These are phyloP conservation scores for Colletotrichum viniferum DNA, from an alignment of 2,329 filamentous ascomycete genomes.

Conservation along the genomic window DNA sequence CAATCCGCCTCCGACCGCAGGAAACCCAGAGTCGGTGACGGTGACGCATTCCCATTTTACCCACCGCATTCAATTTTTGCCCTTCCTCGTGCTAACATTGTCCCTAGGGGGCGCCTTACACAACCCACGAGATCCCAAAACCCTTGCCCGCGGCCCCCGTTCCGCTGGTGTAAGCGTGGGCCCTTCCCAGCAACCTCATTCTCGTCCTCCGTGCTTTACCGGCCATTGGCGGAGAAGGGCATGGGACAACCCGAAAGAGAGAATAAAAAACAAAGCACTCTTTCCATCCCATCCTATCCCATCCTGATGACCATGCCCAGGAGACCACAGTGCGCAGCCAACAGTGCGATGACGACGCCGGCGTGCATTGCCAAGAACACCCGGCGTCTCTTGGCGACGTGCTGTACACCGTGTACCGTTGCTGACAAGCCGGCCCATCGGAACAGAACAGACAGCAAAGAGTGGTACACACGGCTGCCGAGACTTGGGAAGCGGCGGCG, in stretches of 20 bases:
- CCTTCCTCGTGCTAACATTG: not conserved
- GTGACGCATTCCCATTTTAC: not conserved
- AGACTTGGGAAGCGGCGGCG: not conserved
- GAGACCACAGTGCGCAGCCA: not conserved
- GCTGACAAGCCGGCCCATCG: conserved; percentile 2
- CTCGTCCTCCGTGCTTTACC: not conserved
- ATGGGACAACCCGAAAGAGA: not conserved
- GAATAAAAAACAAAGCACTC: not conserved
- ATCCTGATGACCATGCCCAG: not conserved
- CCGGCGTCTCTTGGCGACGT: conserved; percentile 6
- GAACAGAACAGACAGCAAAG: not conserved
- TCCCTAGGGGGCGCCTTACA: not conserved
- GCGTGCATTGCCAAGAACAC: conserved; percentile 6
- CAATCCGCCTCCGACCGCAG: not conserved
- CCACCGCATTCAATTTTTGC: not conserved
- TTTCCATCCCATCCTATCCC: not conserved
- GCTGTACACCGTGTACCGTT: not conserved
- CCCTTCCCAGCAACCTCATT: not conserved
- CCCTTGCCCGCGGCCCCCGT: conserved; percentile 6
- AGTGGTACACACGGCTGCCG: not conserved
- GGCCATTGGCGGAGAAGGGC: not conserved
- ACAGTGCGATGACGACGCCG: conserved; percentile 9
- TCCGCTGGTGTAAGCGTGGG: not conserved
- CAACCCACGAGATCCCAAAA: not conserved
- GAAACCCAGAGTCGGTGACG: not conserved